phyloP scores from a whole-genome alignment of 257 asterid genomes.

The Solanum rostratum region DNA sequence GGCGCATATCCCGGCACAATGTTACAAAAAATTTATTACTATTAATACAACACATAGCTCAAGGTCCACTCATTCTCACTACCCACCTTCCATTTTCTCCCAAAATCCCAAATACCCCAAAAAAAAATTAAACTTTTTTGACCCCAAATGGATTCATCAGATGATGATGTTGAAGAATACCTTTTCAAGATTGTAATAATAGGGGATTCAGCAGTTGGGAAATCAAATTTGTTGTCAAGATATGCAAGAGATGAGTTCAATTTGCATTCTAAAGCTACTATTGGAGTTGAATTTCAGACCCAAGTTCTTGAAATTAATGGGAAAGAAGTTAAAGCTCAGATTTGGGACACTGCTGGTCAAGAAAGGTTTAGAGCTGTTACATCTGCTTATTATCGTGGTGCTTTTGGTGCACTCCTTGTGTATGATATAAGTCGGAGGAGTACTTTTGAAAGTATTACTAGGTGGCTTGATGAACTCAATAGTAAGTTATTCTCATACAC shows the following conservation, averaged over 20 bases:
- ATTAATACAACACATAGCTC: neutral
- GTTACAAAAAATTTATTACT: neutral
- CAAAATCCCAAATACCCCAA: neutral
- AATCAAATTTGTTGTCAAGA: conserved; percentile 13
- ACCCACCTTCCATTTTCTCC: neutral
- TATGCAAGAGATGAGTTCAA: conserved; percentile 16
- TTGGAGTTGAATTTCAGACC: conserved; percentile 20
- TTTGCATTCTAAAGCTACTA: conserved; percentile 14
- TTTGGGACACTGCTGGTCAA: conserved; percentile 25
- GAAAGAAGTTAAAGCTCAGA: conserved; percentile 22
- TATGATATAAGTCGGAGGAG: conserved; percentile 10
- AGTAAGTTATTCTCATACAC: neutral
- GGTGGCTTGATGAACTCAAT: conserved; percentile 21
- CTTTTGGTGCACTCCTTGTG: conserved; percentile 18
- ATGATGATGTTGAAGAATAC: conserved; percentile 11
- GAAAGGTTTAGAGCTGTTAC: conserved; percentile 23
- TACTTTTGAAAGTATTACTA: conserved; percentile 13
- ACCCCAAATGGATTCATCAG: conserved; percentile 8
- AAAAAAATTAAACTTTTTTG: neutral
- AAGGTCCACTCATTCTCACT: neutral
- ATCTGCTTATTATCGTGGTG: conserved; percentile 24
- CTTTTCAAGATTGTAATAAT: conserved; percentile 19
- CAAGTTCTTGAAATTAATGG: conserved; percentile 16
- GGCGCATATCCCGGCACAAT: neutral
- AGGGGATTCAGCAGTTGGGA: conserved; percentile 21